A percentile compares a stretch with the other conserved stretches of the same genome.
phyloP scores from a whole-genome alignment of 2,329 filamentous ascomycete genomes.

The Arthrobotrys sinensis region DNA sequence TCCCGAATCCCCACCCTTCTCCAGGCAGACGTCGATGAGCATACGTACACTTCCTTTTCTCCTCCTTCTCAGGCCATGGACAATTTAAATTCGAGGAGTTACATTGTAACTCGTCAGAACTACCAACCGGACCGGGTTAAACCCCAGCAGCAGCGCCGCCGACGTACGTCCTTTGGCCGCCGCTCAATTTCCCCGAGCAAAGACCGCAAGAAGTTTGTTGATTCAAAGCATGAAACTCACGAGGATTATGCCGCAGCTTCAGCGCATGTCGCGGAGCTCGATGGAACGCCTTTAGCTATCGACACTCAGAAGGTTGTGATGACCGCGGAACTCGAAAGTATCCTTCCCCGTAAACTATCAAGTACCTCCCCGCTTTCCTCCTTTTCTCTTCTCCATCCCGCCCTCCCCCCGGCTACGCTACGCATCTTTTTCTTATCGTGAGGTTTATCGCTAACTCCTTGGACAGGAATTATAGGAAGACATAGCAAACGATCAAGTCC shows the following conservation, averaged over 20 bases:
- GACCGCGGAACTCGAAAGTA: slow-evolving; percentile 54
- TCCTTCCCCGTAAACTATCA: slow-evolving; percentile 59
- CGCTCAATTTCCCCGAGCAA: slow-evolving; percentile 46
- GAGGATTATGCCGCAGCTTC: slow-evolving; percentile 37
- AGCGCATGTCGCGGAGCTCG: slow-evolving; percentile 37
- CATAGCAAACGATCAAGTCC: slow-evolving; percentile 50
- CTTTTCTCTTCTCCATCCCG: background rate
- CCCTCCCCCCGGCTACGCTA: background rate
- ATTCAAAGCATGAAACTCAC: slow-evolving; percentile 45
- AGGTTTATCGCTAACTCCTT: slow-evolving; percentile 9
- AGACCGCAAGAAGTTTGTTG: slow-evolving; percentile 53
- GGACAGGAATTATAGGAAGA: slow-evolving; percentile 46
- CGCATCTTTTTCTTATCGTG: background rate
- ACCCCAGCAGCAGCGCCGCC: slow-evolving; percentile 40
- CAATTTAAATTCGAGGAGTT: slow-evolving; percentile 58
- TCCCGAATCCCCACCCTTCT: slow-evolving; percentile 30
- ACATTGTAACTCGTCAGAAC: slow-evolving; percentile 51
- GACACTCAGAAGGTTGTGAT: slow-evolving; percentile 57
- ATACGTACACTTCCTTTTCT: slow-evolving; percentile 6
- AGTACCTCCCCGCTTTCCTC: slow-evolving; percentile 40
- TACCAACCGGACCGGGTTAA: slow-evolving; percentile 57
- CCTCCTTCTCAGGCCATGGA: slow-evolving; percentile 36
- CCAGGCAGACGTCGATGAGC: slow-evolving; percentile 34
- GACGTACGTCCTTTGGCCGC: slow-evolving; percentile 45
- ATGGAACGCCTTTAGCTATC: slow-evolving; percentile 51